A percentile compares a stretch with the other conserved stretches of the same genome.
These are phyloP conservation scores for Aspergillus japonicus DNA, from an alignment of 2,329 filamentous ascomycete species.

Conservation along the genomic window DNA sequence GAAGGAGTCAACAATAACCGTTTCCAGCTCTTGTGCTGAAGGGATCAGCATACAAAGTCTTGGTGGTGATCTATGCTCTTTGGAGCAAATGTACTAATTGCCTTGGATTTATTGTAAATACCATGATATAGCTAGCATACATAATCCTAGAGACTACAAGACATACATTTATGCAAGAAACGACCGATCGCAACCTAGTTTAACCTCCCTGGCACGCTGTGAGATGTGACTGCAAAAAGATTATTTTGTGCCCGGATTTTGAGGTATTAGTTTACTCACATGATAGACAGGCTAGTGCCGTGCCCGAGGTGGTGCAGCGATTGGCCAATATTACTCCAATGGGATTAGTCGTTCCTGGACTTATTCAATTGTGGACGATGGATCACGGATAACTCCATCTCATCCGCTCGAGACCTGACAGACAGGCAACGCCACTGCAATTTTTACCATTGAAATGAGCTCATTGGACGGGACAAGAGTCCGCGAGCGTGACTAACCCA, in stretches of 20 bases:
- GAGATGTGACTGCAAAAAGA: no score
- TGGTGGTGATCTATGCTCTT: not conserved
- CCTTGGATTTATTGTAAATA: not conserved
- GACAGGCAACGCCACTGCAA: not conserved
- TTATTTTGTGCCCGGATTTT: no score
- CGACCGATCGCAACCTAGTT: no score
- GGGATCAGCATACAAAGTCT: not conserved
- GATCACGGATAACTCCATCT: not conserved
- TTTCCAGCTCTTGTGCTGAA: constrained; percentile 2
- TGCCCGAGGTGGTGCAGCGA: no score
- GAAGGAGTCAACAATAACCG: not conserved
- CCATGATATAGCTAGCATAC: constrained; percentile 10
- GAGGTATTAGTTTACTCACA: not conserved
- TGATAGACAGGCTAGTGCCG: not conserved
- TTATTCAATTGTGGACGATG: not conserved
- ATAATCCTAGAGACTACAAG: not conserved
- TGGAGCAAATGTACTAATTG: not conserved
- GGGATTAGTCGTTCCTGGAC: not conserved
- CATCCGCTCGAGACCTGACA: not conserved
- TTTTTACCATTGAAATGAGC: not conserved
- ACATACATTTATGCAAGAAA: no score
- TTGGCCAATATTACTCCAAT: not conserved
- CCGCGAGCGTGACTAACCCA: not conserved
- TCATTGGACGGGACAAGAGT: not conserved
- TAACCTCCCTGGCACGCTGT: no score